Percentiles rank a stretch among this genome's conserved stretches.
These are phyloP conservation scores for Allium cepa DNA, from an alignment of 106 monocot species.

Conservation along the genomic window DNA sequence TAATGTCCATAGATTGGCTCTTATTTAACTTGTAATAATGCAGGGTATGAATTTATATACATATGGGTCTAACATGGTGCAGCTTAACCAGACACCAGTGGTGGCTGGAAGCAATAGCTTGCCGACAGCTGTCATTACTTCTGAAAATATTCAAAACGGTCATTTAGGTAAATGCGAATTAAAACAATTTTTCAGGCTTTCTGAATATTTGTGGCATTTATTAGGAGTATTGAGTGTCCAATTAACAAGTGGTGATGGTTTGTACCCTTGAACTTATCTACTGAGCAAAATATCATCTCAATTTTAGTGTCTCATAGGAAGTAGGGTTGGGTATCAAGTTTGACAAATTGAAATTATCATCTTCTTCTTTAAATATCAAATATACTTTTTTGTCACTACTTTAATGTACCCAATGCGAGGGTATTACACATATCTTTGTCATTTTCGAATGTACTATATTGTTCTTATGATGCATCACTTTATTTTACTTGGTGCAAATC, in stretches of 20 bases:
- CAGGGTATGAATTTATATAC: conserved; percentile 48
- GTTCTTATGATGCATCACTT: conserved; percentile 1
- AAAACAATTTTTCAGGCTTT: neutral
- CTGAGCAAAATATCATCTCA: too few species aligned
- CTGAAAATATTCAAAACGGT: conserved; percentile 18
- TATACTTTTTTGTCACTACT: too few species aligned
- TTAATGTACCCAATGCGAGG: too few species aligned
- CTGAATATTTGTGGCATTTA: neutral
- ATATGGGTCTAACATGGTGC: conserved; percentile 31
- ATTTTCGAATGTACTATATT: neutral
- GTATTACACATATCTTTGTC: neutral
- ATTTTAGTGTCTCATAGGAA: neutral
- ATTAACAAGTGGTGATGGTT: neutral
- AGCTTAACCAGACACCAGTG: conserved; percentile 35
- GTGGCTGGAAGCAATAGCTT: conserved; percentile 8
- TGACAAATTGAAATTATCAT: too few species aligned
- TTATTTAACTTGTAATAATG: conserved; percentile 1
- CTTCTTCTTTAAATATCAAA: too few species aligned
- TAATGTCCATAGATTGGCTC: neutral
- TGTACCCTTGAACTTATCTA: neutral
- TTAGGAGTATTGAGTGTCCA: neutral
- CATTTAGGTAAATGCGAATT: conserved; percentile 14
- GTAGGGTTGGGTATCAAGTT: neutral
- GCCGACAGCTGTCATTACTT: conserved; percentile 15
- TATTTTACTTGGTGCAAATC: neutral